Percentiles rank a stretch among this genome's conserved stretches.
Conservation (phyloP, 495 filamentous ascomycete species). For the Daldinia vernicosa region DNA sequence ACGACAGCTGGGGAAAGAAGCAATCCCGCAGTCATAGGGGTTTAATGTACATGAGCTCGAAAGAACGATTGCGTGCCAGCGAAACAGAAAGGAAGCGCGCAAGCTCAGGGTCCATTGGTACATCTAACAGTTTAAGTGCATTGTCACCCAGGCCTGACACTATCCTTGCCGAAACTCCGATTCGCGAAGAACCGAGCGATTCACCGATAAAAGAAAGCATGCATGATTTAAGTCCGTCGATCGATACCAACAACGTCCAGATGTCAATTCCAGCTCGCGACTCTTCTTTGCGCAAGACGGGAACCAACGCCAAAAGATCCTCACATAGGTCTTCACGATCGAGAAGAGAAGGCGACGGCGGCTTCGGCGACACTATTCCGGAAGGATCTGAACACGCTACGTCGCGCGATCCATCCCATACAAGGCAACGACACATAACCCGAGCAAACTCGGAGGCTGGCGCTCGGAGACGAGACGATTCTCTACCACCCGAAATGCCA, state of each 20-base stretch:
- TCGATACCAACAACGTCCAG: conserved; percentile 37
- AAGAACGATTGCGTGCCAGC: conserved; percentile 62
- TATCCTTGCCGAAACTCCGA: conserved; percentile 61
- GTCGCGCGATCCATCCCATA: conserved; percentile 48
- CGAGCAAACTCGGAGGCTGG: conserved; percentile 33
- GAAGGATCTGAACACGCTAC: conserved; percentile 33
- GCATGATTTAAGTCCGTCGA: conserved; percentile 26
- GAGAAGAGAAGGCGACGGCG: conserved; percentile 51
- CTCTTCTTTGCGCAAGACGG: conserved; percentile 71
- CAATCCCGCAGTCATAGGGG: conserved; percentile 58
- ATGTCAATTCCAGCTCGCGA: conserved; percentile 71
- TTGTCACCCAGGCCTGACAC: conserved; percentile 53
- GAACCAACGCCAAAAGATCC: conserved; percentile 51
- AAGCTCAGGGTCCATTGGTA: conserved; percentile 48
- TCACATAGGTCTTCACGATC: conserved; percentile 50
- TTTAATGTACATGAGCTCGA: conserved; percentile 69
- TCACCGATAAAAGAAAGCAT: conserved; percentile 40
- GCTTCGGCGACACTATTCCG: conserved; percentile 47
- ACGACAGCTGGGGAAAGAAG: conserved; percentile 64
- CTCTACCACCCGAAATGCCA: conserved; percentile 39
- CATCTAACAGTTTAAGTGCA: conserved; percentile 47
- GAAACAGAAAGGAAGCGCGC: conserved; percentile 61
- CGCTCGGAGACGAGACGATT: conserved; percentile 35
- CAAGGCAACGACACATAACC: conserved; percentile 40
- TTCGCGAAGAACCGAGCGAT: conserved; percentile 59